Conservation (phyloP, 2,329 filamentous ascomycete genomes). For the Ophiostoma australiae region DNA sequence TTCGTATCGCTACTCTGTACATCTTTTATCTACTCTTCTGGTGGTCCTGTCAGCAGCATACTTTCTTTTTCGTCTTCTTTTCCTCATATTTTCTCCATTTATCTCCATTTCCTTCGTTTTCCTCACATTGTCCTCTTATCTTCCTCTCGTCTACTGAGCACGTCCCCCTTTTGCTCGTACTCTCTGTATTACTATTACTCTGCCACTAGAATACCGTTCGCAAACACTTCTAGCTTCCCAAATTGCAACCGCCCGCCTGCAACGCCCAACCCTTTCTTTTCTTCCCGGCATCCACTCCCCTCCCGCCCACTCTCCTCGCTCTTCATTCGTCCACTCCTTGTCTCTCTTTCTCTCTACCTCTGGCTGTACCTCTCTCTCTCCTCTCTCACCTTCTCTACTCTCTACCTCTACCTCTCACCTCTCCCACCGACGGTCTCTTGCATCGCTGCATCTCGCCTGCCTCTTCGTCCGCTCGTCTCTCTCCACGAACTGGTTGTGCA, state of each 20-base stretch:
- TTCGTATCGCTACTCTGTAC: neutral
- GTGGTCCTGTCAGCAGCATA: neutral
- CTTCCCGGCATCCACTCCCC: neutral
- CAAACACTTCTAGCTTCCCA: neutral
- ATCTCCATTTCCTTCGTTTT: neutral
- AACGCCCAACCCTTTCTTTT: neutral
- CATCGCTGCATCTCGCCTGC: slow-evolving; percentile 11
- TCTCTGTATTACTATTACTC: neutral
- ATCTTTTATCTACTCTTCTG: slow-evolving; percentile 1
- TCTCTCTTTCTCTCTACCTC: slow-evolving; percentile 3
- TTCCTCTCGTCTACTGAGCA: neutral
- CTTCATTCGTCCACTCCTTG: slow-evolving; percentile 6
- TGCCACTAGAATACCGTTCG: neutral
- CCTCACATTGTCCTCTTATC: neutral
- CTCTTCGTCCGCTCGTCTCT: neutral
- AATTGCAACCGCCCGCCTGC: slow-evolving; percentile 2
- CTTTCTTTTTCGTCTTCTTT: slow-evolving; percentile 5
- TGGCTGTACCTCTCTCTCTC: neutral
- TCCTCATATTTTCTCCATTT: neutral
- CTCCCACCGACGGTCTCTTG: neutral
- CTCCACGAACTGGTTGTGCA: slow-evolving; percentile 12
- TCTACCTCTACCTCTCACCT: neutral
- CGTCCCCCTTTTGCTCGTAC: neutral
- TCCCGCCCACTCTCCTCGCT: neutral
- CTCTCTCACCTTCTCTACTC: neutral